These are phyloP conservation scores for Collybia mongolica DNA, from an alignment of 768 basidiomycete species.

Conservation along the genomic window DNA sequence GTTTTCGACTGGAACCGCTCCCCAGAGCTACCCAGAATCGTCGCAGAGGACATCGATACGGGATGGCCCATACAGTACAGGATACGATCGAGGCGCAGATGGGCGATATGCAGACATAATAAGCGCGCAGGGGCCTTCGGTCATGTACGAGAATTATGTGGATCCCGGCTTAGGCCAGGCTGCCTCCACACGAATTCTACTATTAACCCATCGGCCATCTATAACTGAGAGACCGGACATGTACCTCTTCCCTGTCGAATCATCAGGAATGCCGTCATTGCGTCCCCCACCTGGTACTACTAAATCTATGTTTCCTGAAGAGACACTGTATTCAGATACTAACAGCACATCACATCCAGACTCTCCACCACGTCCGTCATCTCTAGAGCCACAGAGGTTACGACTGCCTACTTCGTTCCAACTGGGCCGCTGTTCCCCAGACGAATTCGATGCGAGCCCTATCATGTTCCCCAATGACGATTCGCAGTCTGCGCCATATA, in stretches of 20 bases:
- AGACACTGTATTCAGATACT: not conserved
- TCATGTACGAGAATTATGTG: not conserved
- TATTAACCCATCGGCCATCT: not conserved
- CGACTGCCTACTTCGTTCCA: not conserved
- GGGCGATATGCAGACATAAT: not conserved
- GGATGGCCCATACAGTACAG: not conserved
- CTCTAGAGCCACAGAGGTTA: not conserved
- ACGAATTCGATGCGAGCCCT: not conserved
- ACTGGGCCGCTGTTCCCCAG: not conserved
- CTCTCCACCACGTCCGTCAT: not conserved
- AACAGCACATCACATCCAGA: not conserved
- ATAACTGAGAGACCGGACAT: not conserved
- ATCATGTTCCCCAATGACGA: not conserved
- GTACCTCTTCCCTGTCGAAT: not conserved
- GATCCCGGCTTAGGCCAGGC: conserved; percentile 1
- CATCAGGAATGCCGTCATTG: not conserved
- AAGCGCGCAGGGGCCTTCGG: not conserved
- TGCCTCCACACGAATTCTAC: not conserved
- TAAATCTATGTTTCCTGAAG: not conserved
- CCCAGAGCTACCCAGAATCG: conserved; percentile 18
- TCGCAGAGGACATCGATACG: conserved; percentile 15
- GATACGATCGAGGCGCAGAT: not conserved
- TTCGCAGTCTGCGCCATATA: not conserved
- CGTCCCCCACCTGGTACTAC: not conserved
- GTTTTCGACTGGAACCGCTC: not conserved